Evolutionary conservation across 2,329 filamentous ascomycete genomes (phyloP), one percentile per base, ranked within the genome.

Genomic region (Colletotrichum noveboracense): DNA sequence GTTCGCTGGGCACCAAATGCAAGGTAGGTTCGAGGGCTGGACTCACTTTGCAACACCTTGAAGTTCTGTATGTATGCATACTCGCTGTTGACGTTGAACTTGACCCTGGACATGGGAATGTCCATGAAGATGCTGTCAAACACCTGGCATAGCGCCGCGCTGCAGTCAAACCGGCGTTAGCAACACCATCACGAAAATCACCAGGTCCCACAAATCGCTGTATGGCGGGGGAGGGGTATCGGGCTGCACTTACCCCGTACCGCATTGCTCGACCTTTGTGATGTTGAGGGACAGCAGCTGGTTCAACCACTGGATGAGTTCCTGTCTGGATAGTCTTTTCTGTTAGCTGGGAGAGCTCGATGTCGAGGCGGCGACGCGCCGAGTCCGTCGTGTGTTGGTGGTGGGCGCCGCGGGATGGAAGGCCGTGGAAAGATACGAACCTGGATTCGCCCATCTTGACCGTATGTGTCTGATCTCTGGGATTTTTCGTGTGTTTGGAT

Each of bases 51-150:
- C 79, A 99, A 89, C 80, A 98, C 90, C 87, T 99, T 99, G 91
- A 98, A 99, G 86, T 99, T 99, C 87, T 98, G 95, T 77, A 98
- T 92, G 86, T 99, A 99, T 79, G 95, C 94, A 86, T 98, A 98
- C 89, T 99, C 97, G 80, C 93, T 94, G 87, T 96, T 98, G 82
- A 96, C 96, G 84, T 98, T 98, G 91, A 99, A 99, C 88, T 98
- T 98, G 88, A 99, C 96, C 80, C 95, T 93, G 79, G 93, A 90
- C 97, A 99, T 98, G 79, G 96, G 96, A 38, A 98, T 90, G 85
- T 99, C 97, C 88, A 92, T 92, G 89, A 96, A 98, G 89, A 99
- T 98, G 86, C 96, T 98, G 89, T 99, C 97, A 86, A 98, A 98
- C 82, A 99, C 92, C 88, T 99, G 97, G 89, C 97, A 99, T 77